Percentiles rank a stretch among this genome's conserved stretches.
Conservation (phyloP, 805 yeast genomes). For the Yarrowia keelungensis region DNA sequence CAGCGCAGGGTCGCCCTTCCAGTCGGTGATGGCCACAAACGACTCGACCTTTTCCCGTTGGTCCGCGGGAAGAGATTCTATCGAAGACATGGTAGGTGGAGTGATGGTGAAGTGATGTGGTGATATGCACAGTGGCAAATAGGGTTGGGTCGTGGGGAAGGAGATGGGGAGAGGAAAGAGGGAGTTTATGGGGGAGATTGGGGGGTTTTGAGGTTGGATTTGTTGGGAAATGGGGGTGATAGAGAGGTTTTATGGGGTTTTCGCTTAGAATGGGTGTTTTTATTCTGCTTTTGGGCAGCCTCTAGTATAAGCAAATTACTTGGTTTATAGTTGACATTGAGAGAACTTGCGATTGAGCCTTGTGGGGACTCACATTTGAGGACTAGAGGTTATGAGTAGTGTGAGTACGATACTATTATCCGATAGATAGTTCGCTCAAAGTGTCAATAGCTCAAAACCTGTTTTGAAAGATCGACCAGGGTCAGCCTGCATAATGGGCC, state of each 20-base stretch:
- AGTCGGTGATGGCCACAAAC: slow-evolving; percentile 49
- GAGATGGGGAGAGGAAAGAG: not conserved
- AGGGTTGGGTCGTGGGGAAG: slow-evolving; percentile 16
- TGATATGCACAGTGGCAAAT: slow-evolving; percentile 33
- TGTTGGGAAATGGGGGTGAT: not conserved
- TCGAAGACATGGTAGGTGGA: slow-evolving; percentile 29
- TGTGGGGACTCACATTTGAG: no score
- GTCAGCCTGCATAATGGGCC: no score
- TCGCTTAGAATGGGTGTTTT: not conserved
- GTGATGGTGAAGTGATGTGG: slow-evolving; percentile 5
- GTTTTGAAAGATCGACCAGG: no score
- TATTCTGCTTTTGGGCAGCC: no score
- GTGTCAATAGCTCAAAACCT: no score
- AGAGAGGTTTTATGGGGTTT: not conserved
- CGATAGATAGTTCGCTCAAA: no score
- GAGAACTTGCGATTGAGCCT: no score
- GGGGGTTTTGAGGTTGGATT: not conserved
- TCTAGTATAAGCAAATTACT: no score
- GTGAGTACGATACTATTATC: no score
- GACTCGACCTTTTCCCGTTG: slow-evolving; percentile 44
- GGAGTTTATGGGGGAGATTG: not conserved
- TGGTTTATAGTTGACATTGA: no score
- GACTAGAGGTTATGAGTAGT: no score
- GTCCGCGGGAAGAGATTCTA: slow-evolving; percentile 33
- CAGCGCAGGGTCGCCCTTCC: slow-evolving; percentile 46